Evolutionary conservation across 805 yeast genomes (phyloP), one percentile per base, ranked within the genome.

Genomic region (Starmera pachycereana): DNA sequence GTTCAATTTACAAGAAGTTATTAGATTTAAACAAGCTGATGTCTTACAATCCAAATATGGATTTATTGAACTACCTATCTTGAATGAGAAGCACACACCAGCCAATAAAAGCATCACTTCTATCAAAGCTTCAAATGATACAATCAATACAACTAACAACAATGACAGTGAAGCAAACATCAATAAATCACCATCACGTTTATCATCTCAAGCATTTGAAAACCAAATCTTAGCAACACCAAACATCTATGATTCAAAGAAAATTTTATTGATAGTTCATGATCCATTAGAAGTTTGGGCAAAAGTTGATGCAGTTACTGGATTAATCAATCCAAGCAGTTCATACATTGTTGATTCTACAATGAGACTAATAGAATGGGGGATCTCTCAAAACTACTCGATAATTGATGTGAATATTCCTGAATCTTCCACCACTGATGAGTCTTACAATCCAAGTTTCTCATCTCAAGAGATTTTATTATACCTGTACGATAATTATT

Each of bases 281-380:
- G 97, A 89, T 53, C 86, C 97, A 3, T 85, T 96, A 7, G 89
- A 87, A 43, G 71, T 92, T 7, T 88, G 96, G 95, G 95, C 94
- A 2, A 76, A 80, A 48, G 65, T 80, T 32, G 88, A 87, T 56
- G 85, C 95, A 0, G 60, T 78, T 6, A 76, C 83, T 9, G 97
- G 97, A 8, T 68, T 74, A 37, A 73, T 90, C 31, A 86, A 85
- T 46, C 68, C 88, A 12, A 71, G 75, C 36, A 73, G 82, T 1
- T 78, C 95, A 2, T 72, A 84, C 4, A 72, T 87, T 16, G 74
- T 84, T 35, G 96, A 88, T 51, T 79, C 86, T 33, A 78, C 90
- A 1, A 56, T 76, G 29, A 73, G 74, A 49, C 71, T 87, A 41
- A 72, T 88, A 8, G 76, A 81, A 41, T 83, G 90, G 89, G 71